A percentile compares a stretch with the other conserved stretches of the same genome.
phyloP scores from a whole-genome alignment of 768 basidiomycete species.

The Lentinula sp. region DNA sequence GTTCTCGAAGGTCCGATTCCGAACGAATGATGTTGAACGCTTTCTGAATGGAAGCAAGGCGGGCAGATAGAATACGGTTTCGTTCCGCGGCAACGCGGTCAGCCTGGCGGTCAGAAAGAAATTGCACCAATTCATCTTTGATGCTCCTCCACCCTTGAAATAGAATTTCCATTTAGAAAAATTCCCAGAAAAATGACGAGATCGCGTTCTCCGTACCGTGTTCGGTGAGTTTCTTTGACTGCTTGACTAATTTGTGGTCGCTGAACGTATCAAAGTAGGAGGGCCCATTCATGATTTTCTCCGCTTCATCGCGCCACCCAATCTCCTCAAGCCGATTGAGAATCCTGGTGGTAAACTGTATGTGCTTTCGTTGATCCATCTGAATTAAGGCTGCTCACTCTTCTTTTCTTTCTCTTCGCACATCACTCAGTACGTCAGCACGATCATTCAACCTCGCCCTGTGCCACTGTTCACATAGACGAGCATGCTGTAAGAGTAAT shows the following conservation, averaged over 20 bases:
- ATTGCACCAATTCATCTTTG: not conserved
- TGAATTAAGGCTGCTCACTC: not conserved
- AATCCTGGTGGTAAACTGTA: not conserved
- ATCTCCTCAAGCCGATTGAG: not conserved
- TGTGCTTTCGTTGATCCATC: too few species aligned
- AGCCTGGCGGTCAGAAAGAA: not conserved
- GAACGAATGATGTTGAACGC: not conserved
- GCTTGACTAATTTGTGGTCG: slow-evolving; percentile 1
- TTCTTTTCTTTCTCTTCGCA: not conserved
- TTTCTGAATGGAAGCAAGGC: not conserved
- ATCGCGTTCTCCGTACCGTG: not conserved
- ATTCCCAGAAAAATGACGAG: not conserved
- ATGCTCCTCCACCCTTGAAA: not conserved
- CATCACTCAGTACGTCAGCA: not conserved
- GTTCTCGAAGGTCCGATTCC: not conserved
- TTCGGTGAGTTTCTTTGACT: slow-evolving; percentile 2
- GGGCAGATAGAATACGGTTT: not conserved
- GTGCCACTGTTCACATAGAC: not conserved
- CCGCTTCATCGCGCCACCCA: not conserved
- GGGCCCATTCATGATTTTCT: not conserved
- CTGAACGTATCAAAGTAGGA: not conserved
- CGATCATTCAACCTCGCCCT: not conserved
- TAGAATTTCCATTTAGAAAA: not conserved
- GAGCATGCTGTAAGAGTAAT: not conserved
- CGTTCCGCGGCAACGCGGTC: not conserved